A percentile compares a stretch with the other conserved stretches of the same genome.
These are phyloP conservation scores for Sorghum bicolor DNA, from an alignment of 176 grass and related monocot species.

Conservation along the genomic window Sorghum_bicolor_NCBIv3 NC_012871.2:71580501-71581000, in stretches of 20 bases:
- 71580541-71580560: neutral
- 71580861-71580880: neutral
- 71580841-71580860: neutral
- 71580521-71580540: neutral
- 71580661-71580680: neutral
- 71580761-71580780: neutral
- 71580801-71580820: constrained; percentile 14
- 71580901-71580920: constrained; percentile 1
- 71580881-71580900: neutral
- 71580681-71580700: constrained; percentile 9
- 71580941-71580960: constrained; percentile 9
- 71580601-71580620: neutral
- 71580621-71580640: neutral
- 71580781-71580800: neutral
- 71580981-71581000: constrained; percentile 9
- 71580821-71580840: neutral
- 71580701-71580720: neutral
- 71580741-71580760: neutral
- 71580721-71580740: neutral
- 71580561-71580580: constrained; percentile 11
- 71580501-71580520: constrained; percentile 8
- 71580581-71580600: neutral
- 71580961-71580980: neutral
- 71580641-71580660: neutral
- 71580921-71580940: neutral